These are phyloP conservation scores for Xylaria sp. DNA, from an alignment of 2,329 filamentous ascomycete species.

Conservation along the genomic window DNA sequence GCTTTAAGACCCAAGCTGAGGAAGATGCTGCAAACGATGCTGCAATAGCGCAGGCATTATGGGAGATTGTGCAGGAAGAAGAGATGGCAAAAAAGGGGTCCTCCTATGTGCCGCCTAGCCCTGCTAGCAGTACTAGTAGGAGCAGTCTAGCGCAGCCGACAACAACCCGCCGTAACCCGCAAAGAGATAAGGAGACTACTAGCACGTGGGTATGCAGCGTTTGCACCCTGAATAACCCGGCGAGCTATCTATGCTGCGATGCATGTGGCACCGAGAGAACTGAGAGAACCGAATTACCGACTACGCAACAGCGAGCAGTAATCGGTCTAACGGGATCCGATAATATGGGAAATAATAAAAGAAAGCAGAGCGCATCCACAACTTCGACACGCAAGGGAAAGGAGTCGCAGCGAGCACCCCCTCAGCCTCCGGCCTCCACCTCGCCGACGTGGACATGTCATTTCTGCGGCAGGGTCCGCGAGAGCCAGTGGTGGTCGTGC, in stretches of 20 bases:
- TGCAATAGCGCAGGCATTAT: constrained; percentile 86
- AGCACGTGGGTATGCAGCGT: constrained; percentile 63
- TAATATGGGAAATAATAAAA: constrained; percentile 8
- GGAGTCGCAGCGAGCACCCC: constrained; percentile 23
- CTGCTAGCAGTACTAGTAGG: constrained; percentile 40
- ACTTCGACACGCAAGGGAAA: constrained; percentile 20
- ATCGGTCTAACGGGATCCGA: constrained; percentile 43
- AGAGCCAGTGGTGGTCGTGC: constrained; percentile 68
- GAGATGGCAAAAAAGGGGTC: constrained; percentile 66
- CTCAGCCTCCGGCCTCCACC: constrained; percentile 33
- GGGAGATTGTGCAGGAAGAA: constrained; percentile 88
- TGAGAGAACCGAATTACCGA: constrained; percentile 51
- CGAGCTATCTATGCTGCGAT: constrained; percentile 64
- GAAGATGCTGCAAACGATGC: constrained; percentile 90
- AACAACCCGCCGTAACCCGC: constrained; percentile 24
- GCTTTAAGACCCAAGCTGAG: constrained; percentile 85
- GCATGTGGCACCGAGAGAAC: constrained; percentile 63
- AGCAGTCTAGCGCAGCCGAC: constrained; percentile 10
- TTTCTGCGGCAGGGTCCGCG: constrained; percentile 63
- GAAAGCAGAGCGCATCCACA: constrained; percentile 33
- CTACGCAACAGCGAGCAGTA: constrained; percentile 42
- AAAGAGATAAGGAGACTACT: constrained; percentile 9
- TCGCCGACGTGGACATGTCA: constrained; percentile 61
- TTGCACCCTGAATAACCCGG: constrained; percentile 68
- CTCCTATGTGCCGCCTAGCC: constrained; percentile 62